phyloP scores from a whole-genome alignment of 2,329 filamentous ascomycete genomes.

The Colletotrichum ledebouriae region DNA sequence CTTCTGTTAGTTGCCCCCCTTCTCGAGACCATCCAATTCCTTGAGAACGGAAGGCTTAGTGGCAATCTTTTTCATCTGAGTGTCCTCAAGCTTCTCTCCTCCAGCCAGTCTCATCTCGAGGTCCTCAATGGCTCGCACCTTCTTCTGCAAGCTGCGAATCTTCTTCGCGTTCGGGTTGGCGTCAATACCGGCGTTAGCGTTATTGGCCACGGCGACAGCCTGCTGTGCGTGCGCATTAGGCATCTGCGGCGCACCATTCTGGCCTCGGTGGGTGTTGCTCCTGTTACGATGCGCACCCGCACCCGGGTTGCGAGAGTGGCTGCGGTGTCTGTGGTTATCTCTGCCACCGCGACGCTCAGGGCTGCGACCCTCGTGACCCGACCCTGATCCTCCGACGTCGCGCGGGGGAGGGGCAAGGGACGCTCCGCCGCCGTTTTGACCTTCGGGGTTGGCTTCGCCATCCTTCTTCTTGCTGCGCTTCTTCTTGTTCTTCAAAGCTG shows the following conservation, averaged over 20 bases:
- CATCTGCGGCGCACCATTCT: conserved; percentile 46
- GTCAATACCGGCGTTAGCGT: conserved; percentile 51
- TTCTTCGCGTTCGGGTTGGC: conserved; percentile 90
- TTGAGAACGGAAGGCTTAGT: conserved; percentile 88
- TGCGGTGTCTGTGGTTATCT: conserved; percentile 60
- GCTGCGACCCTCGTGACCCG: conserved; percentile 67
- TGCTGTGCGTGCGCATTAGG: conserved; percentile 47
- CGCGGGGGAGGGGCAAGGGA: conserved; percentile 62
- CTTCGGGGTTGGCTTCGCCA: conserved; percentile 70
- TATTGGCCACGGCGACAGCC: conserved; percentile 45
- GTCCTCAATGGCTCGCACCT: conserved; percentile 97
- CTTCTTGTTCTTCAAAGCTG: conserved; percentile 97
- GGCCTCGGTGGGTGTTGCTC: conserved; percentile 62
- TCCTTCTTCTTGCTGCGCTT: conserved; percentile 98
- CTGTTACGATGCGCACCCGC: conserved; percentile 63
- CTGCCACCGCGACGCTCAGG: conserved; percentile 71
- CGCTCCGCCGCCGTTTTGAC: conserved; percentile 60
- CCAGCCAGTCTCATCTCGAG: conserved; percentile 95
- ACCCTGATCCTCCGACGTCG: conserved; percentile 37
- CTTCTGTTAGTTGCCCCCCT: conserved; percentile 26
- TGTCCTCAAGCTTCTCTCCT: conserved; percentile 97
- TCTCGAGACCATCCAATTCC: conserved; percentile 77
- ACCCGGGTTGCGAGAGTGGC: conserved; percentile 67
- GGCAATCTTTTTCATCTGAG: conserved; percentile 97
- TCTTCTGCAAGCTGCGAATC: conserved; percentile 92